Conservation (phyloP, 2,329 filamentous ascomycete genomes). For the Claviceps maximensis region DNA sequence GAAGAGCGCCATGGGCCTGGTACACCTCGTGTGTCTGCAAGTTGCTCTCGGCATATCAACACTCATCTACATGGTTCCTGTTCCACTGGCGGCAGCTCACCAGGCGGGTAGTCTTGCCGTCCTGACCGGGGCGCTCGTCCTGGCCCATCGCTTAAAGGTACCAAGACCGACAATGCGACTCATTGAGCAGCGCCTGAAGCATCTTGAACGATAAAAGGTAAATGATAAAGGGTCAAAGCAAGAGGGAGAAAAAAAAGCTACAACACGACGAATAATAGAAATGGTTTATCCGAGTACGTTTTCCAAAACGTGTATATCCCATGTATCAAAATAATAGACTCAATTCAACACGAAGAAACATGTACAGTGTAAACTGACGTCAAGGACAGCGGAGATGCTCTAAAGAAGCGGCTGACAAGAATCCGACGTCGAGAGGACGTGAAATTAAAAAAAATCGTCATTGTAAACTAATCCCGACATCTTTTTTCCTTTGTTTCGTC, state of each 20-base stretch:
- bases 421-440: too few species aligned
- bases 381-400: background rate
- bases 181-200: slow-evolving; percentile 38
- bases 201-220: slow-evolving; percentile 7
- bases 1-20: slow-evolving; percentile 62
- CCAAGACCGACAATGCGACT: slow-evolving; percentile 51
- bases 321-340: too few species aligned
- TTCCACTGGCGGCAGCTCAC: slow-evolving; percentile 75
- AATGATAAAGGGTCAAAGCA: too few species aligned
- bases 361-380: background rate
- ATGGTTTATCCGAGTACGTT: too few species aligned
- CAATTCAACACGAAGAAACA: background rate
- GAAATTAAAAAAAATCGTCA: too few species aligned
- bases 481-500: background rate
- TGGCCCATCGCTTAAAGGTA: slow-evolving; percentile 66
- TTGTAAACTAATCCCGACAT: background rate
- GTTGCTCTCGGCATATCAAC: slow-evolving; percentile 80
- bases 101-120: slow-evolving; percentile 83
- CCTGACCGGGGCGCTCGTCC: slow-evolving; percentile 65
- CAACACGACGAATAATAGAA: background rate
- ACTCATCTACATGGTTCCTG: slow-evolving; percentile 86
- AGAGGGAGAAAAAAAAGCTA: too few species aligned
- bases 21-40: slow-evolving; percentile 73
- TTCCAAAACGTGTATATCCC: too few species aligned
- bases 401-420: too few species aligned